phyloP scores from a whole-genome alignment of 2,329 filamentous ascomycete genomes.

The Apiospora hydei region DNA sequence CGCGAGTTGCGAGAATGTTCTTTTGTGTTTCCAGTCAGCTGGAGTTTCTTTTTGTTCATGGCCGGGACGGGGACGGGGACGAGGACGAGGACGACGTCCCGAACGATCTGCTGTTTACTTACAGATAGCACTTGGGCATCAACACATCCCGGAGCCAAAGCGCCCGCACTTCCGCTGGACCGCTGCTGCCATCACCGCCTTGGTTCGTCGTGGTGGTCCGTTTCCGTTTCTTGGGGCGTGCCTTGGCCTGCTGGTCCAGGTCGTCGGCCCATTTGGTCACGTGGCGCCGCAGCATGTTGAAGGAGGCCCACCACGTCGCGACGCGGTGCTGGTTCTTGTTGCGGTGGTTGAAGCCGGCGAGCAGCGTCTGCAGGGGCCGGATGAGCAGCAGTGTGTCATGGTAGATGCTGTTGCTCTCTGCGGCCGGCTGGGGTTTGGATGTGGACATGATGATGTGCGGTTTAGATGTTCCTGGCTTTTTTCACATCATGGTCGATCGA shows the following conservation, averaged over 20 bases:
- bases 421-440: neutral
- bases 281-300: constrained; percentile 75
- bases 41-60: neutral
- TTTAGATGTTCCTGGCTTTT: no score
- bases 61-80: no score
- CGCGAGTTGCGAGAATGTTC: constrained; percentile 72
- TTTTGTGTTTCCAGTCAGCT: constrained; percentile 36
- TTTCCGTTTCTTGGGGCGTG: constrained; percentile 48
- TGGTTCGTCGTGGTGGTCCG: constrained; percentile 35
- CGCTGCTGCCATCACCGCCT: constrained; percentile 18
- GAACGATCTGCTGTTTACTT: neutral
- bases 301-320: constrained; percentile 80
- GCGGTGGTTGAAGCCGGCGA: constrained; percentile 79
- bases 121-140: constrained; percentile 54
- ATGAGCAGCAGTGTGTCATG: constrained; percentile 39
- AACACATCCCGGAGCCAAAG: constrained; percentile 50
- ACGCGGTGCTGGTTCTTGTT: constrained; percentile 91
- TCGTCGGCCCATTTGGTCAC: constrained; percentile 59
- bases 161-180: constrained; percentile 38
- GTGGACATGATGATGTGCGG: neutral
- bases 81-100: neutral
- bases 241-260: constrained; percentile 36
- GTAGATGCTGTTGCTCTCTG: neutral
- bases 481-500: neutral
- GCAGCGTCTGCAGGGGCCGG: constrained; percentile 56